Evolutionary conservation across 345 rosid genomes (phyloP).

Genomic region (Linum trigynum): DNA sequence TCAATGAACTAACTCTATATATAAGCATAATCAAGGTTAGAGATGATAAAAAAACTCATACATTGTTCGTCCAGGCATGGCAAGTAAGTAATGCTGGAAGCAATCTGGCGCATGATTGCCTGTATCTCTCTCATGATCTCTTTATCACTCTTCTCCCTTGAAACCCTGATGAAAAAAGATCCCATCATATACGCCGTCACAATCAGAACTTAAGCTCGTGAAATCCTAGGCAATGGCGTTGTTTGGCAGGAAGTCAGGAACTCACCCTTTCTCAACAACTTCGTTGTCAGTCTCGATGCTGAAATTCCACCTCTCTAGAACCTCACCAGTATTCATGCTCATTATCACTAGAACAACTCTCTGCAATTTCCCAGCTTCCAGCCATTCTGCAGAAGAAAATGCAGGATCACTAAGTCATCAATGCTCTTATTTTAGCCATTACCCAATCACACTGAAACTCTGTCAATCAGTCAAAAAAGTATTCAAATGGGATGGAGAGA

Average conservation of each 20-base stretch:
- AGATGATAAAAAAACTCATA: no score
- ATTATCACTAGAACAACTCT: conserved; percentile 79
- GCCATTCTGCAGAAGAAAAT: conserved; percentile 54
- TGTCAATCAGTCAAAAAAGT: background rate
- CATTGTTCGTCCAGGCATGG: conserved; percentile 96
- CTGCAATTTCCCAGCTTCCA: conserved; percentile 80
- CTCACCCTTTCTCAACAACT: conserved; percentile 78
- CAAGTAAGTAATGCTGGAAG: conserved; percentile 87
- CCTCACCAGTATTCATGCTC: conserved; percentile 75
- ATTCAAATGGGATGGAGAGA: no score
- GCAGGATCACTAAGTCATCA: conserved; percentile 11
- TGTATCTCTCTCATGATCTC: conserved; percentile 96
- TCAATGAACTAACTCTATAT: background rate
- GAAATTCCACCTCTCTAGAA: conserved; percentile 90
- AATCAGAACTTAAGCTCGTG: background rate
- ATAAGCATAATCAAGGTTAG: no score
- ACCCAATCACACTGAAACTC: background rate
- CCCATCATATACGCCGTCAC: background rate
- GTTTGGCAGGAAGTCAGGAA: no score
- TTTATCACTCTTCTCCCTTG: conserved; percentile 90
- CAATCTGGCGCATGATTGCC: conserved; percentile 89
- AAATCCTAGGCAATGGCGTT: background rate
- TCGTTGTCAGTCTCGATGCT: conserved; percentile 69
- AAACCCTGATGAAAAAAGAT: conserved; percentile 33
- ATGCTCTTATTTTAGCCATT: background rate